These are phyloP conservation scores for Phaffia rhodozyma DNA, from an alignment of 1,284 basidiomycete genomes.

Conservation along the genomic window DNA sequence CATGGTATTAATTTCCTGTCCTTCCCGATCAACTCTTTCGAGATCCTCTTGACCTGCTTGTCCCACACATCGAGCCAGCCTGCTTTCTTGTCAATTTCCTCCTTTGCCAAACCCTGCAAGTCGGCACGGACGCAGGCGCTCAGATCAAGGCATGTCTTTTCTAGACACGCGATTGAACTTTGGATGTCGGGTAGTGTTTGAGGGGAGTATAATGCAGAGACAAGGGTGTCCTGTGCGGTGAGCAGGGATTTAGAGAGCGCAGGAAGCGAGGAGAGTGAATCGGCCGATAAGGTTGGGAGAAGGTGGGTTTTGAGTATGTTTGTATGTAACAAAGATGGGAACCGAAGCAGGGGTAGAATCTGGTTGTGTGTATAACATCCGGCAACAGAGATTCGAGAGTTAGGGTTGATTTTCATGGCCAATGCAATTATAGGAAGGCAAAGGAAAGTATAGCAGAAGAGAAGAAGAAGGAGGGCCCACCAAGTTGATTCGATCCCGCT, in stretches of 20 bases:
- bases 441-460: not conserved
- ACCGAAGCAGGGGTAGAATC: constrained; percentile 1
- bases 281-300: not conserved
- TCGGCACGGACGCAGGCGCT: no score
- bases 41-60: not conserved
- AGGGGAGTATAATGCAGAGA: constrained; percentile 5
- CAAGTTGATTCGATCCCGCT: constrained; percentile 1
- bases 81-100: not conserved
- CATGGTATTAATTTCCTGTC: not conserved
- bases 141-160: not conserved
- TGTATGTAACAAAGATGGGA: not conserved
- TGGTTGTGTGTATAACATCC: not conserved
- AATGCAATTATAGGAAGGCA: not conserved
- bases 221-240: constrained; percentile 2
- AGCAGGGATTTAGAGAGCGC: constrained; percentile 5
- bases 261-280: not conserved
- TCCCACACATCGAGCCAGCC: not conserved
- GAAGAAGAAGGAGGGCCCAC: not conserved
- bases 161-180: not conserved
- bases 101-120: not conserved
- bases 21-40: not conserved
- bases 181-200: not conserved
- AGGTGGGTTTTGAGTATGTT: constrained; percentile 4
- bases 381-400: no score
- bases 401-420: no score